Base-by-base conservation (phyloP, 768 basidiomycete genomes). In the Macrolepiota dolichaula region DNA sequence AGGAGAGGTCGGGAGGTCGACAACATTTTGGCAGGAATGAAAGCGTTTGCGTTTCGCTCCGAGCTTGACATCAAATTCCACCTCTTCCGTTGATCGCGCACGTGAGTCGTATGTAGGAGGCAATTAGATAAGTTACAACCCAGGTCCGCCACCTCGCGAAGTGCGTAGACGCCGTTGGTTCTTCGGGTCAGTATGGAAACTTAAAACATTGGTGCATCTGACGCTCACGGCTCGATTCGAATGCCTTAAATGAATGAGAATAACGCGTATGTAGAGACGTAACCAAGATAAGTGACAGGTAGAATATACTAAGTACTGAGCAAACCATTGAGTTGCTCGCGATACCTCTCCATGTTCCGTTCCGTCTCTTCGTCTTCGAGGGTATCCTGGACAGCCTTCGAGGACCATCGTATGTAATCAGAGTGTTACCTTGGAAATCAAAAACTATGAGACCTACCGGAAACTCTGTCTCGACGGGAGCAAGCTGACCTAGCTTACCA, bases 401-500 rank as follows among this genome's bases (percentile, higher is more conserved):
- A 47, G 24, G 55, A 35, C n/a, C 32, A 32, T 9, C 36, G 29
- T 32, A n/a, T 32, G 52, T 46, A 40, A n/a, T 46, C 29, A 54
- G 63, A 52, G 57, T 57, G 22, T n/a, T 13, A 64, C 42, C 13
- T 32, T 58, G 63, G 49, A 25, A 47, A 25, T 64, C 47, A 57
- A 49, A 64, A 29, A 32, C 37, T 12, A 61, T 1, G 40, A 1
- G 54, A 79, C 91, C 70, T 72, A 96, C 94, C 40, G 93, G 94
- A 65, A 91, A 70, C 53, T 87, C 89, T 35, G 80, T 84, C 38
- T 81, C 82, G 53, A 89, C 92, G 25, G 83, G 72, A 12, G 92
- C 92, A 47, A 86, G 91, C 70, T 90, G 84, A 5, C 95, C 95
- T n/a, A 97, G 79, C 75, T 96, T 96, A 57, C 96, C 97, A 64